Percentiles rank a stretch among this genome's conserved stretches.
These are phyloP conservation scores for Tulasnella sp. DNA, from an alignment of 768 basidiomycete genomes.

Conservation along the genomic window DNA sequence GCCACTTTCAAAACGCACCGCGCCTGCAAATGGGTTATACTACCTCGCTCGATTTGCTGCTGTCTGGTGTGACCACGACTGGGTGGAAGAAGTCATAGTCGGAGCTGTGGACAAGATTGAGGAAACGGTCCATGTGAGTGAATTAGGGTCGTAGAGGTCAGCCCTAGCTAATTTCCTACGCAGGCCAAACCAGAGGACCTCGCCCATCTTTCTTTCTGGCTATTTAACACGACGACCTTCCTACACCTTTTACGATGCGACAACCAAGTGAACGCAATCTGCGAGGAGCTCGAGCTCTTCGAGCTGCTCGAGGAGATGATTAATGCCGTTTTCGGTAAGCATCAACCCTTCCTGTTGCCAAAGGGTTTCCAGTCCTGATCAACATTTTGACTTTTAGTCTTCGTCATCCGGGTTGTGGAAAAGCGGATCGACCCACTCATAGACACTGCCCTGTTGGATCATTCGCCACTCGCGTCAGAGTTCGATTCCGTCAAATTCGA, in stretches of 20 bases:
- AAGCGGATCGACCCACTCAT: constrained; percentile 81
- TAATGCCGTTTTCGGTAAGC: constrained; percentile 85
- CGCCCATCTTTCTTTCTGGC: constrained; percentile 86
- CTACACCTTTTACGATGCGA: constrained; percentile 89
- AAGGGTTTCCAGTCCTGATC: not conserved
- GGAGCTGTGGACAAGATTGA: constrained; percentile 91
- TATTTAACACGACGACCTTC: constrained; percentile 87
- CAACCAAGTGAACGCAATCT: constrained; percentile 68
- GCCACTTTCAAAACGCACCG: constrained; percentile 49
- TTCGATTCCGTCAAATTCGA: constrained; percentile 87
- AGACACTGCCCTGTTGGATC: constrained; percentile 78
- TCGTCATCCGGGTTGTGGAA: constrained; percentile 91
- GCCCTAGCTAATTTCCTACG: not conserved
- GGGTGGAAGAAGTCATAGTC: constrained; percentile 90
- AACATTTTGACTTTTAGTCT: constrained; percentile 53
- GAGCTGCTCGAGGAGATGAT: constrained; percentile 86
- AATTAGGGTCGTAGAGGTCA: not conserved
- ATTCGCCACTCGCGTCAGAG: constrained; percentile 69
- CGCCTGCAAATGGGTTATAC: constrained; percentile 89
- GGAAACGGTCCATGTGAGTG: constrained; percentile 82
- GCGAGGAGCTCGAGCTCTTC: constrained; percentile 79
- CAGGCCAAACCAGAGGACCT: constrained; percentile 83
- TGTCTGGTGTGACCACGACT: constrained; percentile 80
- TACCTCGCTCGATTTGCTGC: constrained; percentile 91
- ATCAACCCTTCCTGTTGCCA: constrained; percentile 28